phyloP scores from a whole-genome alignment of 768 basidiomycete species.

The Naganishia vaughanmartiniae region DNA sequence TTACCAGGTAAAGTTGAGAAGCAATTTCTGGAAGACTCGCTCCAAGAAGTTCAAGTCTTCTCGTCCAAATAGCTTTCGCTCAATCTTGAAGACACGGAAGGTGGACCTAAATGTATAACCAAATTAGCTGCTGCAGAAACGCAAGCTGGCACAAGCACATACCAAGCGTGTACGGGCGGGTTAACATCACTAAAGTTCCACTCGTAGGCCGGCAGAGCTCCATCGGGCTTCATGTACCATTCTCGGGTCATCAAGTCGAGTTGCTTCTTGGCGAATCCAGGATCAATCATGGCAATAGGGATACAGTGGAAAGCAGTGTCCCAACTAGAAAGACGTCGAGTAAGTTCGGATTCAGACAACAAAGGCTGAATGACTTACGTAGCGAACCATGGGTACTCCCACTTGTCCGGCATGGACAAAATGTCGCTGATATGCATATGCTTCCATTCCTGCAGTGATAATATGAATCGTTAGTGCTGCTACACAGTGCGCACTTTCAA shows the following conservation, averaged over 20 bases:
- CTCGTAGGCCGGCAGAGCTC: constrained; percentile 97
- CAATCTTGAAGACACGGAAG: constrained; percentile 98
- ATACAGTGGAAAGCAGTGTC: constrained; percentile 99
- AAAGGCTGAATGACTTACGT: constrained; percentile 54
- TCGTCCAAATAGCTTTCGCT: constrained; percentile 85
- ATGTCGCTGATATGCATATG: constrained; percentile 95
- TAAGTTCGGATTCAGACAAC: not conserved
- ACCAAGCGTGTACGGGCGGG: constrained; percentile 97
- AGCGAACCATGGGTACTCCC: constrained; percentile 99
- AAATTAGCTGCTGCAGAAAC: not conserved
- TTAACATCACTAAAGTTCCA: constrained; percentile 99
- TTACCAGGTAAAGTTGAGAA: constrained; percentile 92
- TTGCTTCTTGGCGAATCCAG: constrained; percentile 94
- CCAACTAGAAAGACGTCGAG: constrained; percentile 55
- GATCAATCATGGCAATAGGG: constrained; percentile 91
- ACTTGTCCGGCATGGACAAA: constrained; percentile 99
- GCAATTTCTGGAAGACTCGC: constrained; percentile 94
- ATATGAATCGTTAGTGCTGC: not conserved
- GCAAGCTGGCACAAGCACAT: constrained; percentile 45
- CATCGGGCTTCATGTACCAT: constrained; percentile 98
- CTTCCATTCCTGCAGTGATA: constrained; percentile 68
- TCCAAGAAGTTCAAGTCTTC: constrained; percentile 92
- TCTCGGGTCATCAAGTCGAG: constrained; percentile 92
- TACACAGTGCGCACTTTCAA: too few species aligned
- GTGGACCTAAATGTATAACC: constrained; percentile 54